phyloP scores from a whole-genome alignment of 331 rosid genomes.

The Quercus phellos region DNA sequence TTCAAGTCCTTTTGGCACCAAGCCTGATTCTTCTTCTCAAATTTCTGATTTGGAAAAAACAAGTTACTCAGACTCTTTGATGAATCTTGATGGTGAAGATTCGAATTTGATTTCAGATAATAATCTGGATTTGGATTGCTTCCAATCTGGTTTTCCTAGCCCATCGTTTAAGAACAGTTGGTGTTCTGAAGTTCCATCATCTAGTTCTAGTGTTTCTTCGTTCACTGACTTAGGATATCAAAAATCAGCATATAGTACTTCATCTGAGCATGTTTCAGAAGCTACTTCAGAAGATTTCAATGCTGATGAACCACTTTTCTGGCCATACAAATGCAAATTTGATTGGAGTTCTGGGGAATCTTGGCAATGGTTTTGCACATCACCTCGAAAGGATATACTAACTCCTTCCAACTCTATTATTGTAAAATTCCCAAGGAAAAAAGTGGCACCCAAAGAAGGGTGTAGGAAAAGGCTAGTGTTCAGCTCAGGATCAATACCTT shows the following conservation, averaged over 20 bases:
- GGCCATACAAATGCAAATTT: slow-evolving; percentile 39
- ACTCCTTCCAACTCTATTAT: neutral
- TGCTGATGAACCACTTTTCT: slow-evolving; percentile 44
- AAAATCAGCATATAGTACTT: slow-evolving; percentile 1
- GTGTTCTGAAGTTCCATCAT: slow-evolving; percentile 10
- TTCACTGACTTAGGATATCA: neutral
- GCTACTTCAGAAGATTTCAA: slow-evolving; percentile 12
- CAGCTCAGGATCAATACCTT: slow-evolving; percentile 8
- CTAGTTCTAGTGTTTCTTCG: slow-evolving; percentile 8
- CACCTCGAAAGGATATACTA: slow-evolving; percentile 20
- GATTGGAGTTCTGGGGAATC: slow-evolving; percentile 28
- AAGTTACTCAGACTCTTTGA: slow-evolving; percentile 23
- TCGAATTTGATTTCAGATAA: slow-evolving; percentile 13
- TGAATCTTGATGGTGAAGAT: slow-evolving; percentile 29
- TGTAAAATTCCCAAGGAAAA: neutral
- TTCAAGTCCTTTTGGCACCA: neutral
- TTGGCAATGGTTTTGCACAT: slow-evolving; percentile 33
- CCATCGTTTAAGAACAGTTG: slow-evolving; percentile 16
- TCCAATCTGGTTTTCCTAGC: slow-evolving; percentile 10
- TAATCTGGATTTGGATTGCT: neutral
- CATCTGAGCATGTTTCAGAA: slow-evolving; percentile 15
- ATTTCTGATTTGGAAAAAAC: slow-evolving; percentile 10
- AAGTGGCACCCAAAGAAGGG: neutral
- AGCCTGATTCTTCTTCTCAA: neutral
- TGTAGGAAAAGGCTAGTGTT: slow-evolving; percentile 18